phyloP scores from a whole-genome alignment of 345 rosid genomes.

The Brassica nigra region DNA sequence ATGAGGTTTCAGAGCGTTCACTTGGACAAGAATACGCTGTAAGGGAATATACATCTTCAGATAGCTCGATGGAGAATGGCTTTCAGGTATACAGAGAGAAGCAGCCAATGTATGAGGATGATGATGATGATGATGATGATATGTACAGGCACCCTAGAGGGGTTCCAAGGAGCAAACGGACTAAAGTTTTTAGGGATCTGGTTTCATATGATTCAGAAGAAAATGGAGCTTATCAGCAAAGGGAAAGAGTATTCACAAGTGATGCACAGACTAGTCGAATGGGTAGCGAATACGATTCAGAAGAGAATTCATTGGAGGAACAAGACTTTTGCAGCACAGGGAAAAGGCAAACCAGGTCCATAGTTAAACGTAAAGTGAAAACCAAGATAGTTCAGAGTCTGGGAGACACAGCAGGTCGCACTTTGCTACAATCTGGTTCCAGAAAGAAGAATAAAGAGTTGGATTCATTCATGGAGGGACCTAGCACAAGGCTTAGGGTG shows the following conservation, averaged over 20 bases:
- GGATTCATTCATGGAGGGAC: constrained; percentile 59
- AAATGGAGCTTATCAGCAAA: constrained; percentile 34
- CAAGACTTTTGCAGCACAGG: constrained; percentile 9
- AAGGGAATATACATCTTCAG: constrained; percentile 53
- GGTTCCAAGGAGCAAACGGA: constrained; percentile 52
- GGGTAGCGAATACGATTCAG: constrained; percentile 48
- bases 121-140: constrained; percentile 18
- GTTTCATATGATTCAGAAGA: constrained; percentile 49
- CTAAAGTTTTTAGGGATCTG: constrained; percentile 40
- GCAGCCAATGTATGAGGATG: constrained; percentile 28
- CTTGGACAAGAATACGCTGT: constrained; percentile 47
- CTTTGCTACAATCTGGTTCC: constrained; percentile 20
- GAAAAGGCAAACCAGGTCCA: constrained; percentile 37
- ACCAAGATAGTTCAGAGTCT: constrained; percentile 37
- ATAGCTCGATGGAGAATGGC: constrained; percentile 50
- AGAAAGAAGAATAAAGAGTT: constrained; percentile 48
- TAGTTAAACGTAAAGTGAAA: constrained; percentile 44
- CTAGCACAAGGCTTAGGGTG: constrained; percentile 77
- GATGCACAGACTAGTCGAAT: constrained; percentile 37
- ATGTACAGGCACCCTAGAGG: constrained; percentile 43
- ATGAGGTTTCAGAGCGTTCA: constrained; percentile 57
- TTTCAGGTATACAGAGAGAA: constrained; percentile 33
- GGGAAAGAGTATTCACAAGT: constrained; percentile 39
- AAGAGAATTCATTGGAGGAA: constrained; percentile 39
- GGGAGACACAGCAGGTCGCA: constrained; percentile 27